Evolutionary conservation across 495 filamentous ascomycete genomes (phyloP), one percentile per base, ranked within the genome.

Genomic region (Penicillium canescens): DNA sequence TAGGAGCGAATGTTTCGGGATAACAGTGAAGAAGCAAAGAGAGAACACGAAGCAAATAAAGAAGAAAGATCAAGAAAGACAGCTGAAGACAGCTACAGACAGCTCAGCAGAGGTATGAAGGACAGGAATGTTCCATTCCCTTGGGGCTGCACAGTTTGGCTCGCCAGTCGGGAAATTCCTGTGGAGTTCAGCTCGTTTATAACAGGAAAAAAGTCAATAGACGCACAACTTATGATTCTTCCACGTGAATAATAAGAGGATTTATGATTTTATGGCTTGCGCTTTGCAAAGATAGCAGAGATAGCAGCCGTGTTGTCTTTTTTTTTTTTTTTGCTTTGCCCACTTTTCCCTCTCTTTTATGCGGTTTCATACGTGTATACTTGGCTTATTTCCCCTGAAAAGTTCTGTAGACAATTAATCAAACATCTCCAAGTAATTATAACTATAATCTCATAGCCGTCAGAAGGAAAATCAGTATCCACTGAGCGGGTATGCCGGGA

Each of bases 401-500:
- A 34, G 6, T 34, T 34, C 31, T 34, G 11, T 34, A 38, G 24
- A 49, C 28, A 28, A 49, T 31, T 49, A 31, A 49, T 26, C 33
- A 1, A 4, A 24, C 9, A 46, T 16, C 7, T 14, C 39, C 40
- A 18, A 18, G 34, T 18, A 9, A 49, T 24, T 6, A 4, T 8
- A 10, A 7, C 7, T 8, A 31, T 31, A 31, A 31, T 31, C 28
- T 31, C 28, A 7, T 26, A 31, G 28, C 28, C 28, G 28, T 31
- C 18, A 45, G n/a, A 40, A 33, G 33, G 45, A 23, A 47, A 36
- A 28, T 38, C 46, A 35, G 39, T 42, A 39, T 31, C 50, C 50
- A 53, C 50, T 33, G 26, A 50, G 36, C 46, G 50, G 50, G 42
- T 53, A 46, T 46, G 42, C 14, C 50, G 50, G 50, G 50, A 44